Conservation (phyloP, 331 rosid species). For the Telfairia occidentalis region DNA sequence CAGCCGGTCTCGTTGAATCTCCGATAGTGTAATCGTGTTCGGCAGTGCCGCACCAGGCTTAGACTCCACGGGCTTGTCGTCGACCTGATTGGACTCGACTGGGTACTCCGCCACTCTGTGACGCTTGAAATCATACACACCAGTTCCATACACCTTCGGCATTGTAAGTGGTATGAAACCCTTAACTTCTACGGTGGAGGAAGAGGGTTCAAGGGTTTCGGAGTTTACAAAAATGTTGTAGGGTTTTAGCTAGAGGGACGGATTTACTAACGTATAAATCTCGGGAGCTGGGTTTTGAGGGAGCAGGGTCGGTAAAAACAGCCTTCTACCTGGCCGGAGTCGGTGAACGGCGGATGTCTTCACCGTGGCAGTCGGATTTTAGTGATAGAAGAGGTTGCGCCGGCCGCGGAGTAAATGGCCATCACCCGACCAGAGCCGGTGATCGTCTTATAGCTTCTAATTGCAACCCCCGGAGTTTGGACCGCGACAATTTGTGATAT, state of each 20-base stretch:
- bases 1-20: conserved; percentile 83
- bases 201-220: conserved; percentile 3
- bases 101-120: conserved; percentile 97
- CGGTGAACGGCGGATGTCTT: not conserved
- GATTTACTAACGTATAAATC: conserved; percentile 7
- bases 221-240: not conserved
- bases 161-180: conserved; percentile 22
- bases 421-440: not conserved
- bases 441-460: not conserved
- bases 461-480: not conserved
- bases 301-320: not conserved
- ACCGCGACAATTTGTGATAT: not conserved
- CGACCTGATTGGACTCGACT: conserved; percentile 25
- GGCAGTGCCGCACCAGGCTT: conserved; percentile 45
- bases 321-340: not conserved
- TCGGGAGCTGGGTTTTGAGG: not conserved
- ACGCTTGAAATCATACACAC: conserved; percentile 74
- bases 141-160: conserved; percentile 86
- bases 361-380: not conserved
- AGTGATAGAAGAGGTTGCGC: not conserved
- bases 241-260: not conserved
- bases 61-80: conserved; percentile 40
- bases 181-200: not conserved
- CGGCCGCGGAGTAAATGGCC: conserved; percentile 7
- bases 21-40: conserved; percentile 60